Evolutionary conservation across 805 yeast genomes (phyloP).

Genomic region (Kodamaea nitidulidarum): DNA sequence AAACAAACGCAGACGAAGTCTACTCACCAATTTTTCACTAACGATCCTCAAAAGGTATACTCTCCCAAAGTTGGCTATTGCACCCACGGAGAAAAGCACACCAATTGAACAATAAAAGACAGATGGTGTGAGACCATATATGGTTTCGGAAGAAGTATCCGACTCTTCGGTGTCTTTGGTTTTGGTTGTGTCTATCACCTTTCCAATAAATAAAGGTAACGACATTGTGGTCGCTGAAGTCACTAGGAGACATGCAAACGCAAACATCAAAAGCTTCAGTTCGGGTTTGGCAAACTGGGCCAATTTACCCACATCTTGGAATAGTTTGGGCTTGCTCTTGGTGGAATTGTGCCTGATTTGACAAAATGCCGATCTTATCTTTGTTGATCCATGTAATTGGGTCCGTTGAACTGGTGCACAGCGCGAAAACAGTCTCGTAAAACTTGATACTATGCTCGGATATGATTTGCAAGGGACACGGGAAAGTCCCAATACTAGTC

Average conservation of each 20-base stretch:
- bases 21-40: conserved; percentile 85
- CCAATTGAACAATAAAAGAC: conserved; percentile 63
- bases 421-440: neutral
- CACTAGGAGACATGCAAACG: conserved; percentile 58
- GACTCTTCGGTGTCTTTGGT: neutral
- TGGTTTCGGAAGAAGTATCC: conserved; percentile 5
- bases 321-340: neutral
- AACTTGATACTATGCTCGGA: neutral
- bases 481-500: neutral
- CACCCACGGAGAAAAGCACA: conserved; percentile 65
- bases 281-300: conserved; percentile 16
- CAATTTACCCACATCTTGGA: conserved; percentile 22
- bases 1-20: conserved; percentile 73
- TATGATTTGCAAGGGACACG: neutral
- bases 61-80: conserved; percentile 76
- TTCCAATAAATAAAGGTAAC: conserved; percentile 81
- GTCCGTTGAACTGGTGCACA: no score
- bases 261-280: conserved; percentile 29
- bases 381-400: no score
- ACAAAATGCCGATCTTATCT: neutral
- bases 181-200: conserved; percentile 70
- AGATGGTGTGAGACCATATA: conserved; percentile 57
- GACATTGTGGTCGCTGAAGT: conserved; percentile 80
- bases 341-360: conserved; percentile 1
- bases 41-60: conserved; percentile 69